A percentile compares a stretch with the other conserved stretches of the same genome.
phyloP scores from a whole-genome alignment of 2,329 filamentous ascomycete genomes.

The Pseudogymnoascus sp. region DNA sequence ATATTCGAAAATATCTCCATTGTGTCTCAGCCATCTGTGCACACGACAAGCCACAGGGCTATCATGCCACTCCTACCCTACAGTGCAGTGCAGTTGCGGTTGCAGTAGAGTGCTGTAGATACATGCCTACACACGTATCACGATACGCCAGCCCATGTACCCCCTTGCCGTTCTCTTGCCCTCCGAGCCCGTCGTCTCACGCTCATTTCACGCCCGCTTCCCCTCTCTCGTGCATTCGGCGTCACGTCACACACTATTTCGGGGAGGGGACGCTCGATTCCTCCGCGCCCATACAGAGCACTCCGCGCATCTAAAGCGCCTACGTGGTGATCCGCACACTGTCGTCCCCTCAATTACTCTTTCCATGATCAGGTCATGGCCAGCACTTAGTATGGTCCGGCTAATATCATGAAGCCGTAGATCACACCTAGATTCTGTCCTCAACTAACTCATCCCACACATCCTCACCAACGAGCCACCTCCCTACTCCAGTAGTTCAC shows the following conservation, averaged over 20 bases:
- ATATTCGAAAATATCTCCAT: not conserved
- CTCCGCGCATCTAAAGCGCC: not conserved
- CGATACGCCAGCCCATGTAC: not conserved
- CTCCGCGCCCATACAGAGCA: not conserved
- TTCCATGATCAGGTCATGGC: not conserved
- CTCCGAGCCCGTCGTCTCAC: not conserved
- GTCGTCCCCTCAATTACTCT: not conserved
- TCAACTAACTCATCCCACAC: not conserved
- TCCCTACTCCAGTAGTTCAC: slow-evolving; percentile 1
- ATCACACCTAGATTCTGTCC: not conserved
- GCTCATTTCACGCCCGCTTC: not conserved
- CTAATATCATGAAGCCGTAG: not conserved
- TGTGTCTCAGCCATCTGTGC: not conserved
- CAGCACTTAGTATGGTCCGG: not conserved
- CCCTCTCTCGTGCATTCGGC: slow-evolving; percentile 4
- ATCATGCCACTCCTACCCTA: slow-evolving; percentile 1
- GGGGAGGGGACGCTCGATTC: not conserved
- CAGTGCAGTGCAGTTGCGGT: not conserved
- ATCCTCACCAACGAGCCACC: not conserved
- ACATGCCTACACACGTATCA: not conserved
- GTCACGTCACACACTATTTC: not conserved
- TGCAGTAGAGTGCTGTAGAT: not conserved
- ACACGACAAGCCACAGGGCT: slow-evolving; percentile 3
- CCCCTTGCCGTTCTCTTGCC: not conserved
- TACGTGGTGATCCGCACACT: not conserved